phyloP scores from a whole-genome alignment of 2,329 filamentous ascomycete genomes.

The Trichoderma hamatum region DNA sequence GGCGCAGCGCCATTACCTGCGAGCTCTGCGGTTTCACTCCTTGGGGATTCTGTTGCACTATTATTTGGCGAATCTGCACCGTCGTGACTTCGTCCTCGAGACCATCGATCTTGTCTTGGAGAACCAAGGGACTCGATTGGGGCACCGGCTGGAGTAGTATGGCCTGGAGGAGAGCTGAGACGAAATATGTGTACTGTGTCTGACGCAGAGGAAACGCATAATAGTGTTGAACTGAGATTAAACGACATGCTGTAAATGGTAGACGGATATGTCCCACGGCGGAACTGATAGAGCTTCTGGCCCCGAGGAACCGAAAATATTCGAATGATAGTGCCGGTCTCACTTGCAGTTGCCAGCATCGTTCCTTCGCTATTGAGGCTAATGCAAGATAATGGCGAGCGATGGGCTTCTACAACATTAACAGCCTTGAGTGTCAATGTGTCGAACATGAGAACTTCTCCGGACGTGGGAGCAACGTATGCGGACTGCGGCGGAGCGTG shows the following conservation, averaged over 20 bases:
- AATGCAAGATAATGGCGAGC: constrained; percentile 86
- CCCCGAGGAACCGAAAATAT: constrained; percentile 91
- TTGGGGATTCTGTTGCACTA: constrained; percentile 58
- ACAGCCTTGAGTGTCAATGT: constrained; percentile 86
- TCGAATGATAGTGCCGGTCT: constrained; percentile 95
- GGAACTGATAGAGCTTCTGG: constrained; percentile 94
- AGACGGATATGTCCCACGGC: constrained; percentile 91
- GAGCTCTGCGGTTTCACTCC: constrained; percentile 51
- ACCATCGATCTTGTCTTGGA: constrained; percentile 55
- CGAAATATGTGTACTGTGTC: constrained; percentile 98
- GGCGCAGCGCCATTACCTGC: constrained; percentile 32
- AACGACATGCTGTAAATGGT: constrained; percentile 99
- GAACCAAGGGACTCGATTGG: constrained; percentile 47
- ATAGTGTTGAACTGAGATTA: constrained; percentile 87
- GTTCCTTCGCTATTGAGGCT: constrained; percentile 92
- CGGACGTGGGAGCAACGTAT: constrained; percentile 81
- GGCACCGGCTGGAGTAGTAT: constrained; percentile 41
- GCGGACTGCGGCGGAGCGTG: constrained; percentile 82
- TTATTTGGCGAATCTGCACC: constrained; percentile 43
- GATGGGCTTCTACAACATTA: constrained; percentile 93
- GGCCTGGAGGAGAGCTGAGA: constrained; percentile 57
- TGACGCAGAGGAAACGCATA: constrained; percentile 94
- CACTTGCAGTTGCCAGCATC: constrained; percentile 88
- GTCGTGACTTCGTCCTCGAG: constrained; percentile 57
- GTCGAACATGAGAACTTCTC: constrained; percentile 92